Conservation (phyloP, 306 rosid species). For the Rosa multiflora region DNA sequence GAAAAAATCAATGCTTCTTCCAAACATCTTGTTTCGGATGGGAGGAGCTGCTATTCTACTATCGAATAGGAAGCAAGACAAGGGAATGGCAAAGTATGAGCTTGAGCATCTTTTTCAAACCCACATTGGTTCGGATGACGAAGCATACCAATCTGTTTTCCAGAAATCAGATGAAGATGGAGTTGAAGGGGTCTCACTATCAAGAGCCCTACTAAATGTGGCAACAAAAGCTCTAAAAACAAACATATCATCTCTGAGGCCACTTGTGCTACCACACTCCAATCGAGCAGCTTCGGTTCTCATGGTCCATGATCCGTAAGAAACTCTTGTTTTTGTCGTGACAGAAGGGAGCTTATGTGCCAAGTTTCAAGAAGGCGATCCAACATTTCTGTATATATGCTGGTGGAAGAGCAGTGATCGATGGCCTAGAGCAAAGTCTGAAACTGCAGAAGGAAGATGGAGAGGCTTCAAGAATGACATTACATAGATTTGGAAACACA, state of each 20-base stretch:
- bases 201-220: slow-evolving; percentile 43
- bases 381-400: slow-evolving; percentile 79
- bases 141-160: slow-evolving; percentile 54
- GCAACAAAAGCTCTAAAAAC: slow-evolving; percentile 59
- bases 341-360: slow-evolving; percentile 37
- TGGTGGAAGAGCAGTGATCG: slow-evolving; percentile 68
- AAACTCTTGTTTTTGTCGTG: slow-evolving; percentile 29
- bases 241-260: slow-evolving; percentile 47
- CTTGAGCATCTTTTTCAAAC: slow-evolving; percentile 66
- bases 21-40: slow-evolving; percentile 65
- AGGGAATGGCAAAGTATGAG: slow-evolving; percentile 48
- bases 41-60: slow-evolving; percentile 69
- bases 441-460: slow-evolving; percentile 55
- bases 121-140: slow-evolving; percentile 51
- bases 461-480: slow-evolving; percentile 77
- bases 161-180: slow-evolving; percentile 52
- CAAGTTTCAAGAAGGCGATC: slow-evolving; percentile 58
- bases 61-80: slow-evolving; percentile 54
- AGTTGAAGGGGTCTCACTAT: slow-evolving; percentile 49
- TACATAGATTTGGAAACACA: slow-evolving; percentile 63
- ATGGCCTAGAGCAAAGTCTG: slow-evolving; percentile 52
- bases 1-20: slow-evolving; percentile 53
- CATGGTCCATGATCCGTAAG: slow-evolving; percentile 36
- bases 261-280: slow-evolving; percentile 67
- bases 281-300: slow-evolving; percentile 12